Evolutionary conservation across 1,284 basidiomycete species (phyloP), one percentile per base, ranked within the genome.

Genomic region (Irpex sp.): DNA sequence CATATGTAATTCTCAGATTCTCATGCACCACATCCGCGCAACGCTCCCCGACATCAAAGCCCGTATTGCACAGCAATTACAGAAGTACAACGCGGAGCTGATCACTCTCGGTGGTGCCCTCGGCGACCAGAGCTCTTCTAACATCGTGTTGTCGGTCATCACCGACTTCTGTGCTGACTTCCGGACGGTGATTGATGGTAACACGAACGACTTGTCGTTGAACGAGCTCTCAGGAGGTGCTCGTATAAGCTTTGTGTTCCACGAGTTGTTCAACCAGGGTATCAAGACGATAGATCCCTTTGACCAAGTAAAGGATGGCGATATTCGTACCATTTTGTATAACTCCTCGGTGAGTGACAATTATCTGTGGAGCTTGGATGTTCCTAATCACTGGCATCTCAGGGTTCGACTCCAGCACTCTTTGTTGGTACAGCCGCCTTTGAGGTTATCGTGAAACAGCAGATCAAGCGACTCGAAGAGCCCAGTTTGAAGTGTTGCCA

Each of bases 111-210:
- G 97, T 63, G 96, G 96, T 5, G 78, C 93, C 13, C 77, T 92
- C 73, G 95, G 93, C 53, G 95, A 96, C 65, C 84, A 81, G 66
- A 94, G 90, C 76, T 92, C 93, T 13, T 91, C 88, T 64, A 95
- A 92, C 73, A 85, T 98, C 51, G 95, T 99, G 43, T 85, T 99
- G 5, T 88, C 92, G 15, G 95, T 98, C 69, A 98, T 99, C 75
- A 98, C 95, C 61, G 97, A 98, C 75, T 99, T 99, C 78, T 95
- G 93, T 68, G 86, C 92, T 58, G 97, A 98, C 72, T 99, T 98
- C 87, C 89, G 96, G 65, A 94, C 93, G 19, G 91, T 93, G 37
- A 97, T 99, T 69, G 97, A 99, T 74, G 97, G 97, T 74, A 96
- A 94, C 79, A 95, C 94, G 46, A 95, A 97, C 74, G 97, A 99